Evolutionary conservation across 768 basidiomycete species (phyloP).

Genomic region (Guyanaporus albipodus): DNA sequence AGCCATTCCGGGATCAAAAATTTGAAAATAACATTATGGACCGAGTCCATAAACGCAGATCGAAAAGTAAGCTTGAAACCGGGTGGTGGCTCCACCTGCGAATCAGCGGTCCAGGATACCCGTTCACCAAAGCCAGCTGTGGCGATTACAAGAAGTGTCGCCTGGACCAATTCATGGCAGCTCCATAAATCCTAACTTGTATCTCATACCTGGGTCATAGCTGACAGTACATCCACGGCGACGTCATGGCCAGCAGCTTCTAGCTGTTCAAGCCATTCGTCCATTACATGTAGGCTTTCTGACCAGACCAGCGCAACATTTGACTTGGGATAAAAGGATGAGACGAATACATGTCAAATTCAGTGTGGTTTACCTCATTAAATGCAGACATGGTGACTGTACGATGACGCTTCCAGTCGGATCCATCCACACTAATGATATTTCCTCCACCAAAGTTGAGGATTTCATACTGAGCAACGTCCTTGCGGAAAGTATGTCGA

Average conservation of each 20-base stretch:
- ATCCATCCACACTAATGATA: conserved; percentile 39
- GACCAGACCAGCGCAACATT: conserved; percentile 49
- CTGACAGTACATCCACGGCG: conserved; percentile 11
- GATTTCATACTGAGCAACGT: conserved; percentile 36
- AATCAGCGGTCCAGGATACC: conserved; percentile 33
- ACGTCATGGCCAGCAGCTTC: conserved; percentile 23
- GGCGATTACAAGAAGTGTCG: conserved; percentile 38
- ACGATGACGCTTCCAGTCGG: conserved; percentile 48
- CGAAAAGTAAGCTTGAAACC: conserved; percentile 37
- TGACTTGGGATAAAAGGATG: conserved; percentile 25
- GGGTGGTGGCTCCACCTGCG: conserved; percentile 17
- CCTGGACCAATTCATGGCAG: conserved; percentile 11
- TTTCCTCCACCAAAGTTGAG: conserved; percentile 47
- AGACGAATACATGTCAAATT: background rate
- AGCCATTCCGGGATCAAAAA: conserved; percentile 35
- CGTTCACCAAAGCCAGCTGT: conserved; percentile 42
- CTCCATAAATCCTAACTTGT: background rate
- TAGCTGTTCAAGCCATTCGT: conserved; percentile 42
- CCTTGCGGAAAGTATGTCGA: conserved; percentile 38
- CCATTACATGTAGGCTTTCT: conserved; percentile 37
- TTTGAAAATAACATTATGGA: conserved; percentile 26
- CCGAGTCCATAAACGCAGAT: conserved; percentile 28
- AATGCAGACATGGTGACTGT: conserved; percentile 46
- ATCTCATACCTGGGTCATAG: conserved; percentile 14
- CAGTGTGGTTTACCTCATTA: conserved; percentile 37